Evolutionary conservation across 345 rosid species (phyloP).

Genomic region (Populus davidiana): DNA sequence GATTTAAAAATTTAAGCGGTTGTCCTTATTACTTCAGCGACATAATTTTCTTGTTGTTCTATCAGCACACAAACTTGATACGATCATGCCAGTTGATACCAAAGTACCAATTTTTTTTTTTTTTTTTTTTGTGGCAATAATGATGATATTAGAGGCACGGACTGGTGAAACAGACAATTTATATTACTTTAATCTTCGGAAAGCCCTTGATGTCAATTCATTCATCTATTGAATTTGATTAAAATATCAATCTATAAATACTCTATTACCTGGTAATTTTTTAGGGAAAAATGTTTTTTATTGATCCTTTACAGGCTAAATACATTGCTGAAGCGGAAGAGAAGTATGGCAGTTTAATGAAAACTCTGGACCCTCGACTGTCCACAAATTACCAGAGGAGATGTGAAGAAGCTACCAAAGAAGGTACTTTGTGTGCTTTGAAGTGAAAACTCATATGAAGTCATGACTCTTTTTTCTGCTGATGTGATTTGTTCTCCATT

Average conservation of each 20-base stretch:
- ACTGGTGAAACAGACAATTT: neutral
- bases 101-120: too few species aligned
- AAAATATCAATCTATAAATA: neutral
- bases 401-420: constrained; percentile 83
- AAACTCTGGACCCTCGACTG: constrained; percentile 56
- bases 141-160: neutral
- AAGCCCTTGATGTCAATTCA: neutral
- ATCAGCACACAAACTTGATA: too few species aligned
- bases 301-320: constrained; percentile 49
- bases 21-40: too few species aligned
- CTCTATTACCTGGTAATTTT: neutral
- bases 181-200: neutral
- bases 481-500: neutral
- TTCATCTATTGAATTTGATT: neutral
- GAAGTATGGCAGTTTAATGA: constrained; percentile 52
- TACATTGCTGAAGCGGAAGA: constrained; percentile 68
- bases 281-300: neutral
- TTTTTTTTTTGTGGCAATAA: neutral
- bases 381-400: constrained; percentile 60
- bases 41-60: too few species aligned
- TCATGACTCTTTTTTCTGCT: neutral
- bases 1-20: too few species aligned
- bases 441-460: neutral
- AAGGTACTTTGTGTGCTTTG: constrained; percentile 45
- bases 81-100: neutral